Conservation (phyloP, 1,284 basidiomycete species). For the Schizopora paradoxa region DNA sequence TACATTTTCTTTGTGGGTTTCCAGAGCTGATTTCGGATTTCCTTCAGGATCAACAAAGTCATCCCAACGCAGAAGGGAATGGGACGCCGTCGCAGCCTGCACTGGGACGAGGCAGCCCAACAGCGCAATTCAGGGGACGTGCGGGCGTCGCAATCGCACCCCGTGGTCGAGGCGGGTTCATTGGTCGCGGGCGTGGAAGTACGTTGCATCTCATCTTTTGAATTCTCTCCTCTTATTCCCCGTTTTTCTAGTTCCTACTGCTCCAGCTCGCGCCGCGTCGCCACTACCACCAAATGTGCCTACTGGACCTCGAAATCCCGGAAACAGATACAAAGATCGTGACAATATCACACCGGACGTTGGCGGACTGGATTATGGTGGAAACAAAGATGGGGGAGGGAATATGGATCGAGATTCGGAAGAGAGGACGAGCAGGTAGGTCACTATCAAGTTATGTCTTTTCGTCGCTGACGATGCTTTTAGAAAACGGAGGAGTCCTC, state of each 20-base stretch:
- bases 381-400: constrained; percentile 42
- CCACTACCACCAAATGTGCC: constrained; percentile 78
- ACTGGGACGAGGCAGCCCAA: constrained; percentile 29
- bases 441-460: background rate
- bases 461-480: background rate
- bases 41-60: constrained; percentile 49
- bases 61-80: constrained; percentile 44
- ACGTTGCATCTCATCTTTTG: constrained; percentile 22
- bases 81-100: constrained; percentile 31
- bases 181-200: constrained; percentile 36
- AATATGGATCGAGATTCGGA: constrained; percentile 16
- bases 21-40: no score
- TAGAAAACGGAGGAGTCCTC: constrained; percentile 16
- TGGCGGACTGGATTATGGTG: constrained; percentile 81
- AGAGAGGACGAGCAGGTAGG: constrained; percentile 5
- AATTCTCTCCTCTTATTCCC: background rate
- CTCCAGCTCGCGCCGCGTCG: constrained; percentile 68
- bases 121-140: constrained; percentile 29
- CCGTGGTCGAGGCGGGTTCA: constrained; percentile 33
- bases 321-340: constrained; percentile 83
- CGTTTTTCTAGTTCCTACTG: constrained; percentile 32
- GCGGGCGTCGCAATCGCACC: constrained; percentile 16
- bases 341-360: constrained; percentile 74
- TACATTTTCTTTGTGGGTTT: constrained; percentile 24
- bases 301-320: constrained; percentile 71